Percentiles rank a stretch among this genome's conserved stretches.
Conservation (phyloP, 345 rosid genomes). For the Excoecaria agallocha region DNA sequence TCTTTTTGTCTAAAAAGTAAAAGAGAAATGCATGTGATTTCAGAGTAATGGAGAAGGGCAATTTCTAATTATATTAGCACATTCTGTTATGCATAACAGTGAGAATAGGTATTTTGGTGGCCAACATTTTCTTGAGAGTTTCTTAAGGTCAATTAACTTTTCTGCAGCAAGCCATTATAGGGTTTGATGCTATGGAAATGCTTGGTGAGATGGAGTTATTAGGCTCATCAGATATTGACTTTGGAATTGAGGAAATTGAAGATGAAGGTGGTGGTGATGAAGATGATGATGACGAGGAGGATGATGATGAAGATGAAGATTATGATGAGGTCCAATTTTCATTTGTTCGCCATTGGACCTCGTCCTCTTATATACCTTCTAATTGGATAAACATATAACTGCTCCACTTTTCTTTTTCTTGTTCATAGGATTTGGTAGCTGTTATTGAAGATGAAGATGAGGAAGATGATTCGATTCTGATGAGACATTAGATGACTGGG, state of each 20-base stretch:
- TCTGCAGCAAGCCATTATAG: constrained; percentile 82
- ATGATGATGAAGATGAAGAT: constrained; percentile 39
- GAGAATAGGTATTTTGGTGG: neutral
- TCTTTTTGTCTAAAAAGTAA: neutral
- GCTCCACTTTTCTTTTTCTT: constrained; percentile 17
- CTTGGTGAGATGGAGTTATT: constrained; percentile 65
- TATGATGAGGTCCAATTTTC: constrained; percentile 50
- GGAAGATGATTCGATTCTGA: constrained; percentile 54
- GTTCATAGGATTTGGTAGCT: constrained; percentile 65
- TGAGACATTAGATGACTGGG: constrained; percentile 80
- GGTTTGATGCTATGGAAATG: constrained; percentile 79
- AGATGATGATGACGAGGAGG: constrained; percentile 38
- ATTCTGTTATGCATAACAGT: neutral
- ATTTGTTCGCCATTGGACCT: constrained; percentile 10
- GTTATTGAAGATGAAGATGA: constrained; percentile 63
- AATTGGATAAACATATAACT: constrained; percentile 10
- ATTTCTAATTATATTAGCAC: neutral
- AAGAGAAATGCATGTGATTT: neutral
- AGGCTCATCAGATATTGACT: constrained; percentile 68
- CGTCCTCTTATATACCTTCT: constrained; percentile 11
- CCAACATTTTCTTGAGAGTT: constrained; percentile 7
- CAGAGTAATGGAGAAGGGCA: neutral
- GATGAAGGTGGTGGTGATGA: constrained; percentile 60
- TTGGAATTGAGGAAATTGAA: constrained; percentile 61
- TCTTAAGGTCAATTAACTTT: constrained; percentile 13